Percentiles rank a stretch among this genome's conserved stretches.
Evolutionary conservation across 208 protist genomes (phyloP).

Genomic region (Trypanosoma caninum): DNA sequence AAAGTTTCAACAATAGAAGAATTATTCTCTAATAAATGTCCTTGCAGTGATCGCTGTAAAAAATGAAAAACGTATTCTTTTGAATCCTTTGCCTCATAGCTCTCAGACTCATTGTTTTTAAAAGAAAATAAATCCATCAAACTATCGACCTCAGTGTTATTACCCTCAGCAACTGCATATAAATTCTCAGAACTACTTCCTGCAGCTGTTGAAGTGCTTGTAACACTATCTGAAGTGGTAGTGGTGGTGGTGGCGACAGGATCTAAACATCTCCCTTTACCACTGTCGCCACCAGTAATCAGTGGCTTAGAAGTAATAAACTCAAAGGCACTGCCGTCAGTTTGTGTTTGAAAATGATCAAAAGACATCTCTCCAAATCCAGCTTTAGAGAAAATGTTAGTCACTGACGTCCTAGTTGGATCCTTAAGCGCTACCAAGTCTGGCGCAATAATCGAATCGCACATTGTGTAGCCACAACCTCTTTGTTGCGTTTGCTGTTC

Average conservation of each 20-base stretch:
- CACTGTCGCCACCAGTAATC: too few relatives aligned
- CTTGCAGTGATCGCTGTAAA: too few relatives aligned
- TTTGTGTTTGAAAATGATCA: not conserved
- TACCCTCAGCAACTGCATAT: not conserved
- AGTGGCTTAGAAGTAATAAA: not conserved
- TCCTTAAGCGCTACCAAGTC: slow-evolving; percentile 11
- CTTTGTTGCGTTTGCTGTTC: not conserved
- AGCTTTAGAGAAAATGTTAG: not conserved
- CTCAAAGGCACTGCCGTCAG: slow-evolving; percentile 2
- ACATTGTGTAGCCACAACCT: not conserved
- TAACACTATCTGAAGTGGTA: too few relatives aligned
- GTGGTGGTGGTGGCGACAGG: too few relatives aligned
- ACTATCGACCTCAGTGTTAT: not conserved
- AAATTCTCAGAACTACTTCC: not conserved
- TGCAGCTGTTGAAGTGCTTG: too few relatives aligned
- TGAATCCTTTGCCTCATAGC: too few relatives aligned
- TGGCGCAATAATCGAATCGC: not conserved
- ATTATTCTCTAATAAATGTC: not conserved
- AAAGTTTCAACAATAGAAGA: not conserved
- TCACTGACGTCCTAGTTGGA: too few relatives aligned
- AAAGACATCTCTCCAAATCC: not conserved
- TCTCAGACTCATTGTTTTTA: too few relatives aligned
- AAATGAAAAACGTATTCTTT: too few relatives aligned
- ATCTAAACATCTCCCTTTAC: too few relatives aligned
- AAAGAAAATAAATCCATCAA: too few relatives aligned